phyloP scores from a whole-genome alignment of 2,329 filamentous ascomycete species.

The Septoria petroselini region DNA sequence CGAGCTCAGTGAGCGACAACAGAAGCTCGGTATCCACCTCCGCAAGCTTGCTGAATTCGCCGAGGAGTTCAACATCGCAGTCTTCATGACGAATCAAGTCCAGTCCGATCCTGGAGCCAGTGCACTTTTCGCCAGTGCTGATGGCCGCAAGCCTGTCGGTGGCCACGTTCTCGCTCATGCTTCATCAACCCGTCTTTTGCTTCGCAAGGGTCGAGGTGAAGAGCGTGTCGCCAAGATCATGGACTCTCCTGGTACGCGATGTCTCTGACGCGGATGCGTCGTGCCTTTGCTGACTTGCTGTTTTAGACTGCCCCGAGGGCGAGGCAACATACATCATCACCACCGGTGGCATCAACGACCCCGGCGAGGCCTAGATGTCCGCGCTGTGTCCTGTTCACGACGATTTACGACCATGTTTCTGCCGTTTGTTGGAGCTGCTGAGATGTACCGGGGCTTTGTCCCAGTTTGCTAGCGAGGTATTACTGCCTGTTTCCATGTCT shows the following conservation, averaged over 20 bases:
- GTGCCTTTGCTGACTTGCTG: conserved; percentile 13
- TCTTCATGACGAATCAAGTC: conserved; percentile 68
- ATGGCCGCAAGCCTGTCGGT: conserved; percentile 65
- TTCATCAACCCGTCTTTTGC: conserved; percentile 62
- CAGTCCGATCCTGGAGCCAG: conserved; percentile 68
- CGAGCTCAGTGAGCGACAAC: conserved; percentile 65
- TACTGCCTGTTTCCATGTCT: too few species aligned
- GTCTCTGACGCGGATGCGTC: neutral
- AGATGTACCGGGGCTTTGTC: neutral
- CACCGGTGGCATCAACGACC: conserved; percentile 65
- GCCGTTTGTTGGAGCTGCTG: neutral
- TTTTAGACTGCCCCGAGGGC: conserved; percentile 62
- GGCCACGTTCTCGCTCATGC: conserved; percentile 68
- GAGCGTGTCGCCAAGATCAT: conserved; percentile 68
- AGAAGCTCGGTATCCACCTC: conserved; percentile 64
- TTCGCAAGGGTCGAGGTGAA: conserved; percentile 66
- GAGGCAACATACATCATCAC: conserved; percentile 70
- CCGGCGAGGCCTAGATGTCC: conserved; percentile 54
- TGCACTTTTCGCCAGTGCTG: conserved; percentile 64
- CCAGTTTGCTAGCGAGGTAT: too few species aligned
- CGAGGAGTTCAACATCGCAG: conserved; percentile 66
- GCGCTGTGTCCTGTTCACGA: neutral
- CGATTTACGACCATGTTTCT: neutral
- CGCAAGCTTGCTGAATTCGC: conserved; percentile 63
- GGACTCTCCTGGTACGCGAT: conserved; percentile 58